Evolutionary conservation across 2,329 filamentous ascomycete genomes (phyloP), one percentile per base, ranked within the genome.

Genomic region (Aspergillus phoenicis): DNA sequence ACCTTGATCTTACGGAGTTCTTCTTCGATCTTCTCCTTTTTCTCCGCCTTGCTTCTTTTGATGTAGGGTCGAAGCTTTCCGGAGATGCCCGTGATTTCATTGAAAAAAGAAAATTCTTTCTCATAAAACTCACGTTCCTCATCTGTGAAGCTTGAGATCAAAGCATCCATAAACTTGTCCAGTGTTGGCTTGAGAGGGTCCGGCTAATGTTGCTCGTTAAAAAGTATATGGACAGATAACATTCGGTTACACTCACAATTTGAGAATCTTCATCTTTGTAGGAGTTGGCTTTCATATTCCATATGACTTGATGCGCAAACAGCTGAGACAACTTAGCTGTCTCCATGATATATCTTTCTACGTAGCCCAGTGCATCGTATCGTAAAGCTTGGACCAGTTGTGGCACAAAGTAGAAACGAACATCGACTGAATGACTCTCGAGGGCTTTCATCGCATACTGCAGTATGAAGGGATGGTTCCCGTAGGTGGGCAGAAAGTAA

Each of bases 201-300:
- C 20, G 95, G 93, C 84, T 91, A 67, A 58, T 45, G 22, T 36
- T 30, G 24, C 7, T 17, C 24, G 59, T 66, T 59, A 70, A 62
- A 59, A 13, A 48, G 54, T 47, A 33, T 10, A 13, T 36, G 13
- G 33, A 10, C 30, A 28, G 10, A 38, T 20, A 47, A 13, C 24
- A 28, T 28, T 24, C 20, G 0, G 24, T 17, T 15, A 2, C 38
- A 69, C 87, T 82, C 81, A 91, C 89, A 64, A 96, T 86, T 69
- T 90, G 87, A 13, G 90, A 93, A 67, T 97, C 92, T 70, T 99
- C 94, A 66, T 99, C 96, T 76, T 97, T 99, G 83, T 91, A 99
- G 1, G 93, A 91, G 75, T 99, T 99, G 33, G 95, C 95, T 76
- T 98, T 99, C 90, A 99, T 99, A 75, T 99, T 99, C 95, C 96